These are phyloP conservation scores for Golovinomyces cichoracearum DNA, from an alignment of 2,329 filamentous ascomycete species.

Conservation along the genomic window DNA sequence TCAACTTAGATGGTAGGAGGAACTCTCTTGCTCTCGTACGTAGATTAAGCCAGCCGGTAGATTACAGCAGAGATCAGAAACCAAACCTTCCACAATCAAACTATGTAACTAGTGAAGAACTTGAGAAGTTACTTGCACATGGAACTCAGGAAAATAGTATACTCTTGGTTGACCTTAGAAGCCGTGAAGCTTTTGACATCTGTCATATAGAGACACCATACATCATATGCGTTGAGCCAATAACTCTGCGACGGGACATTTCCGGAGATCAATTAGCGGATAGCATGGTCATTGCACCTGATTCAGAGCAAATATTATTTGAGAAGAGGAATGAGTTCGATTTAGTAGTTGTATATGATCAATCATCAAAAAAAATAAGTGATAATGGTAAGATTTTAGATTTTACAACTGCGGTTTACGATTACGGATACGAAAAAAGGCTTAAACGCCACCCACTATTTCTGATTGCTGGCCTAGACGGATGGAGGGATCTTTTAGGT, in stretches of 20 bases:
- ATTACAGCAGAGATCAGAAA: constrained; percentile 1
- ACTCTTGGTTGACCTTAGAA: constrained; percentile 63
- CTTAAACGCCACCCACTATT: constrained; percentile 50
- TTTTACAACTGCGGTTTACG: constrained; percentile 52
- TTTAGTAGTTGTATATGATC: constrained; percentile 74
- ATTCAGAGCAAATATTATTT: constrained; percentile 53
- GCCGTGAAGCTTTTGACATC: constrained; percentile 54
- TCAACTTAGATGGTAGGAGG: constrained; percentile 5
- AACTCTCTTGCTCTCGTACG: constrained; percentile 9
- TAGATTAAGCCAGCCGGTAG: constrained; percentile 3
- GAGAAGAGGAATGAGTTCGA: constrained; percentile 51
- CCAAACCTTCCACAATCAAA: constrained; percentile 7
- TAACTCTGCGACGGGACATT: constrained; percentile 41
- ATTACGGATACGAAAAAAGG: constrained; percentile 59
- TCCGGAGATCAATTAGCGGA: constrained; percentile 37
- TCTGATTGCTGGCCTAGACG: constrained; percentile 55
- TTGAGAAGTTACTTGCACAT: constrained; percentile 42
- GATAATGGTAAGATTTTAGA: constrained; percentile 30
- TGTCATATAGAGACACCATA: constrained; percentile 69
- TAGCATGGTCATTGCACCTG: constrained; percentile 42
- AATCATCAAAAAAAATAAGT: constrained; percentile 24
- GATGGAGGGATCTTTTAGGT: constrained; percentile 69
- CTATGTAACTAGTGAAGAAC: constrained; percentile 27
- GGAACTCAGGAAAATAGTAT: constrained; percentile 30
- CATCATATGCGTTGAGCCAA: constrained; percentile 75